Conservation (phyloP, 2,329 filamentous ascomycete species). For the Parascedosporium putredinis region DNA sequence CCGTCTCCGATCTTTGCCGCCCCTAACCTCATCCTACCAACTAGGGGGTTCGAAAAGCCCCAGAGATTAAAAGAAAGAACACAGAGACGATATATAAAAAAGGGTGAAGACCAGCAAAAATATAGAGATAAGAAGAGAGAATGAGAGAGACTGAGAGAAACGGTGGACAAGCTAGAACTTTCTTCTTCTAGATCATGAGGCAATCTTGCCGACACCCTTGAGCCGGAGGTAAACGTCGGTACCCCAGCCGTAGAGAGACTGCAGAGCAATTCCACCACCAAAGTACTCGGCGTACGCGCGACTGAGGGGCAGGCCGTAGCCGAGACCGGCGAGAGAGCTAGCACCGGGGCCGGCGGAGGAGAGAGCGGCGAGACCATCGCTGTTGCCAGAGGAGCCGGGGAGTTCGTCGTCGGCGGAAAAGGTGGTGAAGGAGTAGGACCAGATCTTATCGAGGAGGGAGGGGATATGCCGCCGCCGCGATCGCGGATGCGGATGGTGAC, state of each 20-base stretch:
- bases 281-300: slow-evolving; percentile 97
- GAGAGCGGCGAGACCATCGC: slow-evolving; percentile 60
- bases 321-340: slow-evolving; percentile 82
- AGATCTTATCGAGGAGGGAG: slow-evolving; percentile 80
- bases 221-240: slow-evolving; percentile 58
- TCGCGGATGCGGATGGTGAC: slow-evolving; percentile 94
- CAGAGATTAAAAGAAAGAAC: too few relatives aligned
- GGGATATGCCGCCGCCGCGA: slow-evolving; percentile 84
- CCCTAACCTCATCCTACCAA: too few relatives aligned
- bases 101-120: too few relatives aligned
- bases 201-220: slow-evolving; percentile 50
- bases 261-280: slow-evolving; percentile 87
- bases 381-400: slow-evolving; percentile 28
- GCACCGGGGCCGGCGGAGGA: slow-evolving; percentile 60
- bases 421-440: slow-evolving; percentile 96
- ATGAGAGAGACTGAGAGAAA: too few relatives aligned
- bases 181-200: too few relatives aligned
- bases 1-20: too few relatives aligned
- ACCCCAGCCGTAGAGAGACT: slow-evolving; percentile 91
- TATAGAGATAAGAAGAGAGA: too few relatives aligned
- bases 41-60: too few relatives aligned
- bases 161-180: too few relatives aligned
- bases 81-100: too few relatives aligned
- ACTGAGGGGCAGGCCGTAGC: slow-evolving; percentile 83
- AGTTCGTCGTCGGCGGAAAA: slow-evolving; percentile 56